These are phyloP conservation scores for Drechslerella dactyloides DNA, from an alignment of 2,329 filamentous ascomycete species.

Conservation along the genomic window DNA sequence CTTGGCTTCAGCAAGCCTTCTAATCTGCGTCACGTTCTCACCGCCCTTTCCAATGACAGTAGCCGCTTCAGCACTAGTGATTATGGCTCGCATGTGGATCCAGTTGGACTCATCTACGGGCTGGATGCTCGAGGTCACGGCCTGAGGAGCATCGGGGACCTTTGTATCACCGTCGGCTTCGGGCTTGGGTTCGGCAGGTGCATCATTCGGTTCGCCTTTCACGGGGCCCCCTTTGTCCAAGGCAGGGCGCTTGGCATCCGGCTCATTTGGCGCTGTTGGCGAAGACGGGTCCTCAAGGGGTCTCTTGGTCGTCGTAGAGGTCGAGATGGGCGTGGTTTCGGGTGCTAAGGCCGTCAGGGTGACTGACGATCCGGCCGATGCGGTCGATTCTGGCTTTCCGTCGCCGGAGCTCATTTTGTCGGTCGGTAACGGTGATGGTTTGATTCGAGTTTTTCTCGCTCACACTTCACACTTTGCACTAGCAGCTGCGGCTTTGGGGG, in stretches of 20 bases:
- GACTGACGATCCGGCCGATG: conserved; percentile 34
- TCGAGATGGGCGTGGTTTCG: conserved; percentile 57
- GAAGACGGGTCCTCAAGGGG: conserved; percentile 97
- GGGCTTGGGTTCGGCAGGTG: conserved; percentile 62
- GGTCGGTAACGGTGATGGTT: not conserved
- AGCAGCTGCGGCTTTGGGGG: conserved; percentile 17
- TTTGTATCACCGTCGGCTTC: conserved; percentile 70
- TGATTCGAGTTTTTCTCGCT: conserved; percentile 16
- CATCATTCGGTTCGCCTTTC: conserved; percentile 66
- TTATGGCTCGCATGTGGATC: conserved; percentile 96
- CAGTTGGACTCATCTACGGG: conserved; percentile 87
- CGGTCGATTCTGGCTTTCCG: conserved; percentile 43
- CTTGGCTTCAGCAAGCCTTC: conserved; percentile 92
- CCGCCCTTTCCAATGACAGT: conserved; percentile 98
- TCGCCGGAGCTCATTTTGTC: conserved; percentile 58
- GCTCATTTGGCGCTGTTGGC: conserved; percentile 88
- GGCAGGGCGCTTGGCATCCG: conserved; percentile 94
- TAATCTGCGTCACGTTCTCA: conserved; percentile 97
- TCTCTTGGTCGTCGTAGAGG: conserved; percentile 77
- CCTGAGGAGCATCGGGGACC: conserved; percentile 65
- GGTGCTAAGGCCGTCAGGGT: conserved; percentile 59
- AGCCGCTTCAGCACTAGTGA: conserved; percentile 94
- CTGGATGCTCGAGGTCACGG: conserved; percentile 63
- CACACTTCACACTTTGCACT: conserved; percentile 50
- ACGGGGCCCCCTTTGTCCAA: conserved; percentile 78